A percentile compares a stretch with the other conserved stretches of the same genome.
These are phyloP conservation scores for Helotiales sp. DNA, from an alignment of 2,329 filamentous ascomycete species.

Conservation along the genomic window DNA sequence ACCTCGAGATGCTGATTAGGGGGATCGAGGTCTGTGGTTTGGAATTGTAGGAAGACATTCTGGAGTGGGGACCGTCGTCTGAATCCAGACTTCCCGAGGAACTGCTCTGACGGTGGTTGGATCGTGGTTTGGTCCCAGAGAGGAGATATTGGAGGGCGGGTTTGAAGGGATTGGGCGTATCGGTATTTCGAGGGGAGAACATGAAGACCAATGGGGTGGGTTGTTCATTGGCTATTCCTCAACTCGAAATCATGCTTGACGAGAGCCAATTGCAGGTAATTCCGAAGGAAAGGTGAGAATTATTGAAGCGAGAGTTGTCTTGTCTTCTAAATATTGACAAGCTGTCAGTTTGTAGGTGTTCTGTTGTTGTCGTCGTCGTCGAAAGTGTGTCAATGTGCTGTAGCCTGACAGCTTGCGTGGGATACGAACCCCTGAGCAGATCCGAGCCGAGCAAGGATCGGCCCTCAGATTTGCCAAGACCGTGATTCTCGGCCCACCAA, in stretches of 20 bases:
- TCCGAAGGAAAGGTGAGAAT: not conserved
- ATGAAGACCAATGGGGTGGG: slow-evolving; percentile 26
- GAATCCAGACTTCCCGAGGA: slow-evolving; percentile 39
- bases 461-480: slow-evolving; percentile 12
- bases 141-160: slow-evolving; percentile 47
- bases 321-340: not conserved
- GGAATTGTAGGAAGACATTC: slow-evolving; percentile 36
- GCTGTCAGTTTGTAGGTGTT: not conserved
- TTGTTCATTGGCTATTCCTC: not conserved
- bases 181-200: slow-evolving; percentile 41
- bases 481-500: slow-evolving; percentile 5
- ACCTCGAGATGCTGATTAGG: slow-evolving; percentile 51
- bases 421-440: not conserved
- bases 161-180: slow-evolving; percentile 44
- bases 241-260: not conserved
- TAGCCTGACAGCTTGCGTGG: slow-evolving; percentile 10
- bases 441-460: slow-evolving; percentile 5
- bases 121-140: slow-evolving; percentile 27
- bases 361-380: not conserved
- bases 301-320: not conserved
- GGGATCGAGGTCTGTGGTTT: slow-evolving; percentile 45
- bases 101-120: slow-evolving; percentile 33
- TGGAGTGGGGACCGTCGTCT: slow-evolving; percentile 30
- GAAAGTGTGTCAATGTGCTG: not conserved
- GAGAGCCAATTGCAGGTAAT: not conserved